A percentile compares a stretch with the other conserved stretches of the same genome.
Evolutionary conservation across 2,329 filamentous ascomycete genomes (phyloP).

Genomic region (Leptographium flavum): DNA sequence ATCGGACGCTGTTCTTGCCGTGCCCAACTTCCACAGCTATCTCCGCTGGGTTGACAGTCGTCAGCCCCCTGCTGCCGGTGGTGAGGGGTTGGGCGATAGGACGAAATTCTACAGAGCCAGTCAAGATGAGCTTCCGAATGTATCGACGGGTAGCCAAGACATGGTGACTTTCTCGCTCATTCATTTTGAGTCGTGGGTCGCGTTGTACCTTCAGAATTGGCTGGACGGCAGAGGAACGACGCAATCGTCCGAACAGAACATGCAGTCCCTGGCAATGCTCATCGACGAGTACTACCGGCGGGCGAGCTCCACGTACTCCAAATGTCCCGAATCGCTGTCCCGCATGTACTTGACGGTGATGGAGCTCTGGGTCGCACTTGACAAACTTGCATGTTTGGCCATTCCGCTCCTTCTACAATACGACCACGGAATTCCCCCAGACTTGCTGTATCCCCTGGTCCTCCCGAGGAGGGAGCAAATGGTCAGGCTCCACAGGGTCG

Average conservation of each 20-base stretch:
- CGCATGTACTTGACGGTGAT: background rate
- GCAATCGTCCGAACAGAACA: background rate
- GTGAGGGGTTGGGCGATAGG: background rate
- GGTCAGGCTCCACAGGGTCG: background rate
- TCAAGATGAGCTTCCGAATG: background rate
- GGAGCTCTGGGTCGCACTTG: background rate
- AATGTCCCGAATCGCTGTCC: background rate
- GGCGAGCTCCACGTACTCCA: background rate
- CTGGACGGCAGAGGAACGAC: background rate
- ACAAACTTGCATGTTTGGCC: background rate
- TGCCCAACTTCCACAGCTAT: background rate
- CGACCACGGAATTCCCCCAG: background rate
- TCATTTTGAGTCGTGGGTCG: background rate
- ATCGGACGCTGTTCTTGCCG: background rate
- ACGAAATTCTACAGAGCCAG: background rate
- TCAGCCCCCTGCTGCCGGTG: background rate
- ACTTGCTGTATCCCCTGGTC: background rate
- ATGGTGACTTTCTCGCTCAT: background rate
- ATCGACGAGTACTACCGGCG: background rate
- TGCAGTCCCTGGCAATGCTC: background rate
- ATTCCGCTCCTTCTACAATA: background rate
- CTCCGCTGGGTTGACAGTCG: background rate
- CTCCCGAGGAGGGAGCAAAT: background rate
- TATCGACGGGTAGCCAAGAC: background rate
- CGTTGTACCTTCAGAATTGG: background rate